Conservation (phyloP, 2,329 filamentous ascomycete species). For the Cryphonectria nitschkei region DNA sequence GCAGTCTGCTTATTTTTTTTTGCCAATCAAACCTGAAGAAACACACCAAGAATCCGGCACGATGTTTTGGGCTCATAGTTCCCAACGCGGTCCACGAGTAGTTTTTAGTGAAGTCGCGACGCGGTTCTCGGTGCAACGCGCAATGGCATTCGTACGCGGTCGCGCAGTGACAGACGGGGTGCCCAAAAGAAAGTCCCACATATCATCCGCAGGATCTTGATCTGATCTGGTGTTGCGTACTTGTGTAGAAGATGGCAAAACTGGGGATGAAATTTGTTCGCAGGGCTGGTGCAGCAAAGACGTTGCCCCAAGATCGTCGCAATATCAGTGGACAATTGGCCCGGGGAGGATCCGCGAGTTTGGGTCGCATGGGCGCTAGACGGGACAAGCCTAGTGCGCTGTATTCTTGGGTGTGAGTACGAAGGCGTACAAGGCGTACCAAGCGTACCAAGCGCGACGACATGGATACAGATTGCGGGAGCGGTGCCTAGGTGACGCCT, state of each 20-base stretch:
- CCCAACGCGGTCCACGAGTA: background rate
- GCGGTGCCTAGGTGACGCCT: background rate
- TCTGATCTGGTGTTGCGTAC: conserved; percentile 2
- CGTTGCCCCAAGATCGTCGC: background rate
- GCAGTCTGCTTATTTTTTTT: background rate
- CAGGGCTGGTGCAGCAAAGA: background rate
- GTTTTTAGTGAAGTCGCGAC: background rate
- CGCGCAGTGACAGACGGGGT: background rate
- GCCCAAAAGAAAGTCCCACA: background rate
- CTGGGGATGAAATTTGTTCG: background rate
- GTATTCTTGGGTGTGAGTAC: background rate
- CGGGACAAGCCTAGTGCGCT: background rate
- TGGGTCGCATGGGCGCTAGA: background rate
- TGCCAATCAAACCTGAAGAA: background rate
- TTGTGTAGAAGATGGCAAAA: background rate
- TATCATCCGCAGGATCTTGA: background rate
- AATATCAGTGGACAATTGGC: conserved; percentile 4
- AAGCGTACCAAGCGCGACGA: background rate
- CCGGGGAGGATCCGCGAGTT: background rate
- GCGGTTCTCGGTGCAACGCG: background rate
- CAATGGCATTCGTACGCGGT: background rate
- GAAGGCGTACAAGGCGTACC: no score
- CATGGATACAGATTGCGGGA: conserved; percentile 1
- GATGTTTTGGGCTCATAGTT: background rate
- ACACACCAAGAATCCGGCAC: background rate